Percentiles rank a stretch among this genome's conserved stretches.
phyloP scores from a whole-genome alignment of 306 rosid species.

The Cucurbita ficifolia region DNA sequence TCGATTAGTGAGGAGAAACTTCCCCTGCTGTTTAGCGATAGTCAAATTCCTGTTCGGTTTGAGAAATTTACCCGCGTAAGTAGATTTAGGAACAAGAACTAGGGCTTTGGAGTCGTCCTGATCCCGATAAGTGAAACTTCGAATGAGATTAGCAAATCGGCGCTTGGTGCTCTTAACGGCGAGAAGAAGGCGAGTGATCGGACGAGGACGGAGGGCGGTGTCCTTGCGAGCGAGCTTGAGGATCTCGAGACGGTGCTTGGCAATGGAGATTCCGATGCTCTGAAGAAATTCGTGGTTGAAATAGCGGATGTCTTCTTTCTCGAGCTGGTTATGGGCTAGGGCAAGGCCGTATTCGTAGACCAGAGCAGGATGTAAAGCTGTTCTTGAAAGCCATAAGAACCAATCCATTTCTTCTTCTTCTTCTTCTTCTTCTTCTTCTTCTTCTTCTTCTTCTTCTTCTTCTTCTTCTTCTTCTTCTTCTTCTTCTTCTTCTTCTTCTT shows the following conservation, averaged over 20 bases:
- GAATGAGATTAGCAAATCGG: conserved; percentile 30
- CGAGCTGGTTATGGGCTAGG: conserved; percentile 77
- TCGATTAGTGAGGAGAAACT: conserved; percentile 45
- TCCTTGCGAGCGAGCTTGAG: conserved; percentile 58
- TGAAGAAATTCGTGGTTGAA: conserved; percentile 94
- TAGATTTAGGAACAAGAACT: conserved; percentile 49
- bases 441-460: no score
- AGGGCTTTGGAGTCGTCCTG: conserved; percentile 41
- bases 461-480: no score
- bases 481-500: no score
- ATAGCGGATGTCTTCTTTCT: conserved; percentile 61
- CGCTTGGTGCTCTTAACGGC: conserved; percentile 62
- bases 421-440: no score
- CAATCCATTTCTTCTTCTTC: conserved; percentile 37
- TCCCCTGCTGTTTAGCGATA: conserved; percentile 33
- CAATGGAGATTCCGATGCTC: conserved; percentile 95
- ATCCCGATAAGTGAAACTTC: conserved; percentile 14
- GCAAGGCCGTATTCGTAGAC: conserved; percentile 76
- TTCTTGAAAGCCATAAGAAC: conserved; percentile 85
- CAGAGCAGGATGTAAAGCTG: conserved; percentile 57
- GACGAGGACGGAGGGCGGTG: conserved; percentile 20
- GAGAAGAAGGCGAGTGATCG: conserved; percentile 33
- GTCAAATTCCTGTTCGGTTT: conserved; percentile 39
- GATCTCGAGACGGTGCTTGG: conserved; percentile 87
- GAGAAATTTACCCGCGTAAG: conserved; percentile 29